Conservation (phyloP, 352 stramenopile genomes). For the Phytopythium helicoides region DNA sequence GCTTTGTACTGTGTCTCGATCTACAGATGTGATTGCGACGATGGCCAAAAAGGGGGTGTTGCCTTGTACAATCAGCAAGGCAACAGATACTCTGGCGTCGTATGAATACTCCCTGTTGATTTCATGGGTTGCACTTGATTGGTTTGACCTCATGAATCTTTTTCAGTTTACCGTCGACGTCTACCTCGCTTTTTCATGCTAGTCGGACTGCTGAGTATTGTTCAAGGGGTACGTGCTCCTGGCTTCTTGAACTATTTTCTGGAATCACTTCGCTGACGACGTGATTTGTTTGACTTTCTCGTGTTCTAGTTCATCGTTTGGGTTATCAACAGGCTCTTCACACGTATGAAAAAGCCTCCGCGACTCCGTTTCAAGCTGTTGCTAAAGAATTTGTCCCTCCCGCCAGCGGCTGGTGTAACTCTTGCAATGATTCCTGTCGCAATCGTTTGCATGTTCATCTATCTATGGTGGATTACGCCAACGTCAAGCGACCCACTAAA, state of each 20-base stretch:
- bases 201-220: conserved; percentile 85
- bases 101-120: conserved; percentile 88
- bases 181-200: conserved; percentile 95
- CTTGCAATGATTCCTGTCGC: conserved; percentile 63
- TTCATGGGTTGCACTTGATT: conserved; percentile 86
- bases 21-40: conserved; percentile 51
- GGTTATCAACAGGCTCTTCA: conserved; percentile 93
- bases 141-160: conserved; percentile 94
- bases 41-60: conserved; percentile 72
- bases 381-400: conserved; percentile 85
- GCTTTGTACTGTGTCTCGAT: conserved; percentile 69
- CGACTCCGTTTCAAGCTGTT: conserved; percentile 91
- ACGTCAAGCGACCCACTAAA: conserved; percentile 44
- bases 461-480: conserved; percentile 79
- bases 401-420: conserved; percentile 81
- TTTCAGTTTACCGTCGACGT: conserved; percentile 95
- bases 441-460: conserved; percentile 58
- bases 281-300: conserved; percentile 1
- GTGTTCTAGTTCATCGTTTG: conserved; percentile 83
- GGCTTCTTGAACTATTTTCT: background rate
- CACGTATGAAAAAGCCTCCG: conserved; percentile 94
- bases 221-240: conserved; percentile 68
- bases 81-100: conserved; percentile 58
- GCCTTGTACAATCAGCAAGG: conserved; percentile 60
- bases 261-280: conserved; percentile 2